Percentiles rank a stretch among this genome's conserved stretches.
Conservation (phyloP, 768 basidiomycete genomes). For the Suillus sp. region DNA sequence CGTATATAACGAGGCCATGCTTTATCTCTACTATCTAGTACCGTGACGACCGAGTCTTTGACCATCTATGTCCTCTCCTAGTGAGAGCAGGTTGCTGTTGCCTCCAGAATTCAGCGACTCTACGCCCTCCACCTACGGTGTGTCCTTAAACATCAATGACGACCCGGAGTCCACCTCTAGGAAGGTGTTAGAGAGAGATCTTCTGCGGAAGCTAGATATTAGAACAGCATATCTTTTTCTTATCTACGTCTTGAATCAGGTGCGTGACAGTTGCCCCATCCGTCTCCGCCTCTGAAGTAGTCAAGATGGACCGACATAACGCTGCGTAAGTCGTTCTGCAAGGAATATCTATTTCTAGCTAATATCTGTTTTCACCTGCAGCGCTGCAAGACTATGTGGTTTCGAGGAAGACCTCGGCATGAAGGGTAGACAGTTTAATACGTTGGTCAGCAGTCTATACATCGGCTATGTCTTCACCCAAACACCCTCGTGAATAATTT, state of each 20-base stretch:
- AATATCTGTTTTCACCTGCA: conserved; percentile 22
- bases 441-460: conserved; percentile 61
- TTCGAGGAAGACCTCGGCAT: conserved; percentile 56
- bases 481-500: conserved; percentile 55
- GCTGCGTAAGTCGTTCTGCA: conserved; percentile 46
- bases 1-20: no score
- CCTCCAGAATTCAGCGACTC: background rate
- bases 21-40: no score
- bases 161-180: conserved; percentile 18
- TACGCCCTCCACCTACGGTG: background rate
- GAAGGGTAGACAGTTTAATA: conserved; percentile 62
- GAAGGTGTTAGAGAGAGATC: conserved; percentile 40
- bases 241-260: conserved; percentile 48
- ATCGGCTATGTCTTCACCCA: conserved; percentile 75
- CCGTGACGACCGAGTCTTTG: background rate
- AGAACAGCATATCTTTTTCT: conserved; percentile 45
- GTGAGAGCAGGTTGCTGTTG: background rate
- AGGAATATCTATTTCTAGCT: background rate
- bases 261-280: conserved; percentile 20
- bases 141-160: background rate
- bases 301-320: conserved; percentile 65
- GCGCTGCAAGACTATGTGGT: conserved; percentile 68
- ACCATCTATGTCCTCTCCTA: background rate
- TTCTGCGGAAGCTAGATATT: conserved; percentile 42
- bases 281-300: background rate